Conservation (phyloP, 352 stramenopile species). For the Lagenidium sp. region DNA sequence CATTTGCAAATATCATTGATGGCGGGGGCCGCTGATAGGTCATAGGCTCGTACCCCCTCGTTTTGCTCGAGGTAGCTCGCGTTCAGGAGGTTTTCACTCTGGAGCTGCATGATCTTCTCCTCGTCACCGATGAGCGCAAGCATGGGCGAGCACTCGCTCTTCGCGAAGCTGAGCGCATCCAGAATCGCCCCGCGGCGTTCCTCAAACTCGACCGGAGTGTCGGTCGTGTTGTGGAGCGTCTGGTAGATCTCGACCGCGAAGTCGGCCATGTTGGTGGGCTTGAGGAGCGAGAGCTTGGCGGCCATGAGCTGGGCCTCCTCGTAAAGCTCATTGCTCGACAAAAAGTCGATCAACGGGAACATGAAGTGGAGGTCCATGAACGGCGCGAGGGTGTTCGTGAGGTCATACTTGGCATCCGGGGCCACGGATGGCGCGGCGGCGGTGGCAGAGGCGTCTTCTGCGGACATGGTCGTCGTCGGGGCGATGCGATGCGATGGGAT, state of each 20-base stretch:
- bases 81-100: slow-evolving; percentile 78
- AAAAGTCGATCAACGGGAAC: slow-evolving; percentile 95
- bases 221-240: slow-evolving; percentile 77
- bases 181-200: slow-evolving; percentile 63
- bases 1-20: too few relatives aligned
- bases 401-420: slow-evolving; percentile 84
- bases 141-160: slow-evolving; percentile 69
- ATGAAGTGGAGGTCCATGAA: slow-evolving; percentile 98
- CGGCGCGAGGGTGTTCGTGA: slow-evolving; percentile 91
- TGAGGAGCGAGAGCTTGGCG: slow-evolving; percentile 89
- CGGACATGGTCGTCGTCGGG: slow-evolving; percentile 12
- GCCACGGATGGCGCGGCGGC: slow-evolving; percentile 23
- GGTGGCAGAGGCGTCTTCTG: slow-evolving; percentile 33
- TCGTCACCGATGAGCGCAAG: slow-evolving; percentile 78
- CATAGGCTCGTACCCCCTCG: slow-evolving; percentile 41
- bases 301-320: slow-evolving; percentile 86
- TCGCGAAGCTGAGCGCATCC: slow-evolving; percentile 63
- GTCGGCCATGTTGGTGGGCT: slow-evolving; percentile 96
- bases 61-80: slow-evolving; percentile 73
- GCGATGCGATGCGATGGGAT: too few relatives aligned
- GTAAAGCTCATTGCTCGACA: slow-evolving; percentile 88
- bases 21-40: too few relatives aligned
- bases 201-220: slow-evolving; percentile 79
- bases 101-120: slow-evolving; percentile 81
- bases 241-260: slow-evolving; percentile 96